These are phyloP conservation scores for Guadua angustifolia DNA, from an alignment of 176 grass and related monocot species.

Conservation along the genomic window DNA sequence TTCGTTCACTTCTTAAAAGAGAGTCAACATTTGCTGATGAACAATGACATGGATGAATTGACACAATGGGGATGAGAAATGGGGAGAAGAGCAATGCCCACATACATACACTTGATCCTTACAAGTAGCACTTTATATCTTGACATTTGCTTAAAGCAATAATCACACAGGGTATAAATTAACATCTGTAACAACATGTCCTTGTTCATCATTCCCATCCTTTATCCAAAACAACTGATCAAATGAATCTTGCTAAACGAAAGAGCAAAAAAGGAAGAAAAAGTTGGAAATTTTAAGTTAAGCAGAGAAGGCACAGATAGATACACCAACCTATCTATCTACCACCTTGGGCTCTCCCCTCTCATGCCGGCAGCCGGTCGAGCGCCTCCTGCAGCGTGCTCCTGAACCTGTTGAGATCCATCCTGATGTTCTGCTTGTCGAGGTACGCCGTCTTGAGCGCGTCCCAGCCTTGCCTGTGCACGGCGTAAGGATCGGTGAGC, in stretches of 20 bases:
- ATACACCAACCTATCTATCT: constrained; percentile 54
- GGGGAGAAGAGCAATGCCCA: neutral
- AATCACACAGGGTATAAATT: constrained; percentile 37
- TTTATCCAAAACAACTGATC: constrained; percentile 55
- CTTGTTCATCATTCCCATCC: constrained; percentile 43
- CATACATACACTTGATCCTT: neutral
- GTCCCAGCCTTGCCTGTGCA: constrained; percentile 87
- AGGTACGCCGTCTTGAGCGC: constrained; percentile 79
- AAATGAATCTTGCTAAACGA: constrained; percentile 52
- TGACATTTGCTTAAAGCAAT: constrained; percentile 4
- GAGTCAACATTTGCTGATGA: neutral
- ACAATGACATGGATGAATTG: neutral
- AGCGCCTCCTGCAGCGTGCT: constrained; percentile 58
- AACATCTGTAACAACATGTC: neutral
- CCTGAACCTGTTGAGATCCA: constrained; percentile 65
- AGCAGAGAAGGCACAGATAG: constrained; percentile 49
- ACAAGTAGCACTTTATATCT: neutral
- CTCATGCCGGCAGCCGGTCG: constrained; percentile 42
- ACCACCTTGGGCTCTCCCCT: neutral
- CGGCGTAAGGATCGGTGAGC: constrained; percentile 68
- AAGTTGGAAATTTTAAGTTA: constrained; percentile 26
- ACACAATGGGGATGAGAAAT: neutral
- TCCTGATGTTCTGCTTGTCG: constrained; percentile 87
- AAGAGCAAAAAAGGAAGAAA: constrained; percentile 23
- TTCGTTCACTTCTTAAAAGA: too few species aligned